Conservation (phyloP, 805 yeast genomes). For the Blastobotrys robertii region DNA sequence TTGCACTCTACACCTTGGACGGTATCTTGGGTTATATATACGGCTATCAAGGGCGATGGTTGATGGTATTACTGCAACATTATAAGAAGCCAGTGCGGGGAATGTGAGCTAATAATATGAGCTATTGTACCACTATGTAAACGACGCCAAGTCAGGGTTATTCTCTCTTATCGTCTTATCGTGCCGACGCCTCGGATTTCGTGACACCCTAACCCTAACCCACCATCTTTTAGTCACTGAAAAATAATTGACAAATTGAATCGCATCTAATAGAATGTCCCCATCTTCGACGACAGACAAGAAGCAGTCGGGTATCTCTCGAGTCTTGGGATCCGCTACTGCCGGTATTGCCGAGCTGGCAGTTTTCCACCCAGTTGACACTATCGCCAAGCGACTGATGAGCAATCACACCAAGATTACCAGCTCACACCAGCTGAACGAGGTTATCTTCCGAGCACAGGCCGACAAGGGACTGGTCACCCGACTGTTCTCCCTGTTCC, state of each 20-base stretch:
- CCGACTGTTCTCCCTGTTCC: constrained; percentile 78
- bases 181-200: too few species aligned
- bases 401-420: constrained; percentile 74
- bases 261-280: constrained; percentile 10
- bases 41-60: too few species aligned
- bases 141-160: too few species aligned
- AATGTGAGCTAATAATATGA: too few species aligned
- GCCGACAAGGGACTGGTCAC: constrained; percentile 61
- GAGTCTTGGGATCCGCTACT: constrained; percentile 94
- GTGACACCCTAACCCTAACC: neutral
- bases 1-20: too few species aligned
- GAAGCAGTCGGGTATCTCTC: constrained; percentile 80
- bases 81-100: too few species aligned
- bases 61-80: too few species aligned
- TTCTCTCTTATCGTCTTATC: too few species aligned
- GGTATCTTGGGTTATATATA: too few species aligned
- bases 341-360: constrained; percentile 97
- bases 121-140: too few species aligned
- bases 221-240: neutral
- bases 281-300: constrained; percentile 36
- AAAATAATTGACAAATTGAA: neutral
- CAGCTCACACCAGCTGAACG: constrained; percentile 57
- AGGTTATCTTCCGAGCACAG: constrained; percentile 76
- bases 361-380: constrained; percentile 96
- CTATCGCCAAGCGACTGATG: constrained; percentile 93